Evolutionary conservation across 2,329 filamentous ascomycete species (phyloP).

Genomic region (Microthyrium microscopicum): DNA sequence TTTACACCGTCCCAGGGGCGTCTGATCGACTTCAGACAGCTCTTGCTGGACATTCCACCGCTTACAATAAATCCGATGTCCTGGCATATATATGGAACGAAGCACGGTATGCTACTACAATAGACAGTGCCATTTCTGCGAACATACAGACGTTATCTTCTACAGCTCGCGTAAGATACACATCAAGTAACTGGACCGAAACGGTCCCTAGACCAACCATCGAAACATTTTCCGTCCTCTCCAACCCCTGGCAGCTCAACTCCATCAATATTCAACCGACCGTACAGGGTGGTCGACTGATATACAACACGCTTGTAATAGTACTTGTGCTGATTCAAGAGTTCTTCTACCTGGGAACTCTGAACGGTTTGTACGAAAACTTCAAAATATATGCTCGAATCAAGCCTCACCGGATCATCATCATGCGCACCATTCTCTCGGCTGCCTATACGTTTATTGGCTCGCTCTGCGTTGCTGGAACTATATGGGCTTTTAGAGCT

Average conservation of each 20-base stretch:
- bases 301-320: conserved; percentile 30
- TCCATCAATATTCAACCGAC: conserved; percentile 25
- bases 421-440: conserved; percentile 20
- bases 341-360: conserved; percentile 30
- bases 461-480: conserved; percentile 23
- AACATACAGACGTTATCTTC: conserved; percentile 19
- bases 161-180: conserved; percentile 20
- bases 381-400: conserved; percentile 21
- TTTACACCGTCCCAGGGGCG: conserved; percentile 18
- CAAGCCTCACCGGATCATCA: conserved; percentile 15
- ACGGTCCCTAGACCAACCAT: conserved; percentile 11
- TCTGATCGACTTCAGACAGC: conserved; percentile 22
- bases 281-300: conserved; percentile 23
- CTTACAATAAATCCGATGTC: conserved; percentile 21
- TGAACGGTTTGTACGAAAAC: conserved; percentile 27
- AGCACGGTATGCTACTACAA: conserved; percentile 24
- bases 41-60: conserved; percentile 17
- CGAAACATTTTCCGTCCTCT: conserved; percentile 14
- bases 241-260: conserved; percentile 22
- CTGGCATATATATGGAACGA: conserved; percentile 30
- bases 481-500: conserved; percentile 28
- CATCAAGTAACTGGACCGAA: conserved; percentile 17
- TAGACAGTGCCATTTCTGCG: conserved; percentile 18
- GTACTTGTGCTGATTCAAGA: conserved; percentile 30
- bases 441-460: conserved; percentile 24